Base-by-base conservation (phyloP, 345 rosid genomes). In the Trapa bicornis region DNA sequence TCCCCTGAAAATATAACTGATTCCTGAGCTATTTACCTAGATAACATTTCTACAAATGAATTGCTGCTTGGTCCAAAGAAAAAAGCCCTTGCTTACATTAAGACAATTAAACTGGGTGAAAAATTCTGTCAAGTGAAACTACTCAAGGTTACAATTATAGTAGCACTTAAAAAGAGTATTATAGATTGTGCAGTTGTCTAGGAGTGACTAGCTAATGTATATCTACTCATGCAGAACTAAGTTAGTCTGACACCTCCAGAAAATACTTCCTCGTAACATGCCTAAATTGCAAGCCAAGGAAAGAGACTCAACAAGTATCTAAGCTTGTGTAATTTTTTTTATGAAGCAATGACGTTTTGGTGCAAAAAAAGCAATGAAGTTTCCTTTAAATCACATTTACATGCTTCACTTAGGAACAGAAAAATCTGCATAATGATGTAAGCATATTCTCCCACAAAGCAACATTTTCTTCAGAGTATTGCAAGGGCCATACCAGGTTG, bases 1-100 rank as follows among this genome's bases (percentile, higher is more conserved):
- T 83, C 73, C 76, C 87, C 99, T 94, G 91, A 57, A 73, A 80
- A 68, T 54, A 66, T 47, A 57, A 4, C 35, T 22, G 1, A 65
- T 64, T 43, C 22, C n/a, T 64, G 12, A 64, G 48, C 38, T 64
- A 37, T 6, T 10, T 38, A 37, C 17, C 47, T 33, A 64, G 47
- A 5, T 64, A 45, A 63, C 33, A 66, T 41, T n/a, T 22, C 36
- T n/a, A 61, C 61, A 56, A 22, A 66, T 52, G 32, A 71, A n/a
- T 2, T 6, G 60, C 6, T 54, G 6, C 43, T 41, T 41, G 43
- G 43, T 8, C 43, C 4, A 41, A 41, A 41, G 7, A 41, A 41
- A 41, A 41, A 41, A 1, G 7, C 43, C 7, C 43, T 3, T 41
- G 7, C 35, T 50, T n/a, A 5, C 32, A 54, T 22, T 22, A 54